A percentile compares a stretch with the other conserved stretches of the same genome.
phyloP scores from a whole-genome alignment of 2,329 filamentous ascomycete species.

The Fusarium caatingaense region DNA sequence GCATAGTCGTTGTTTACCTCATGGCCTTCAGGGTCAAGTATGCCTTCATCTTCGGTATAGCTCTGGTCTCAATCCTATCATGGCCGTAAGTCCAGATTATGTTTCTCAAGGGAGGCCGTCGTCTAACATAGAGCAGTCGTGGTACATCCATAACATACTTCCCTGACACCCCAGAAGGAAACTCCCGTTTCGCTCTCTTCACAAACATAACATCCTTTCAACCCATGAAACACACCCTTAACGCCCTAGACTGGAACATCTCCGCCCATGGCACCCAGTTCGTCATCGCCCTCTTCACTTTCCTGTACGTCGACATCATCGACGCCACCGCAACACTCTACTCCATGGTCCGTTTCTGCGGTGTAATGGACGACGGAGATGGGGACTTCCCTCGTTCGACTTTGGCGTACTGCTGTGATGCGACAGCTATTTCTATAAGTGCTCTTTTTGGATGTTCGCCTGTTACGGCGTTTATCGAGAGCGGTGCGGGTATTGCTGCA shows the following conservation, averaged over 20 bases:
- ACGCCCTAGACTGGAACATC: slow-evolving; percentile 77
- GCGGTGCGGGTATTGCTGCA: slow-evolving; percentile 76
- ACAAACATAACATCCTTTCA: slow-evolving; percentile 83
- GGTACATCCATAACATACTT: slow-evolving; percentile 78
- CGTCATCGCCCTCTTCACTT: slow-evolving; percentile 77
- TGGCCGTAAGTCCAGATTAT: slow-evolving; percentile 69
- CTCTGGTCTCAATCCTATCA: slow-evolving; percentile 82
- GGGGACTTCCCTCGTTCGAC: slow-evolving; percentile 84
- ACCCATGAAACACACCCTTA: slow-evolving; percentile 72
- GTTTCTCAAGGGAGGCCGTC: too few relatives aligned
- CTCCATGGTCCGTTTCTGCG: slow-evolving; percentile 77
- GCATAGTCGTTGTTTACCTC: slow-evolving; percentile 77
- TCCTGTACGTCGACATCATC: slow-evolving; percentile 79
- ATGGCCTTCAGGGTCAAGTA: slow-evolving; percentile 86
- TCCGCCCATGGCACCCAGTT: slow-evolving; percentile 74
- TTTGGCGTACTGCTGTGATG: slow-evolving; percentile 76
- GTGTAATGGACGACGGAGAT: slow-evolving; percentile 67
- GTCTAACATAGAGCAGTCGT: slow-evolving; percentile 6
- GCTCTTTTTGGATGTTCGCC: slow-evolving; percentile 74
- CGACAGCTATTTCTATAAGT: slow-evolving; percentile 73
- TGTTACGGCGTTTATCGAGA: slow-evolving; percentile 77
- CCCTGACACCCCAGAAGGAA: slow-evolving; percentile 72
- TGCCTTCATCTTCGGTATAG: slow-evolving; percentile 81
- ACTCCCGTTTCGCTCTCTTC: slow-evolving; percentile 81
- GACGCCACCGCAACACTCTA: slow-evolving; percentile 78